phyloP scores from a whole-genome alignment of 2,329 filamentous ascomycete species.

The Pezicula carpinea region DNA sequence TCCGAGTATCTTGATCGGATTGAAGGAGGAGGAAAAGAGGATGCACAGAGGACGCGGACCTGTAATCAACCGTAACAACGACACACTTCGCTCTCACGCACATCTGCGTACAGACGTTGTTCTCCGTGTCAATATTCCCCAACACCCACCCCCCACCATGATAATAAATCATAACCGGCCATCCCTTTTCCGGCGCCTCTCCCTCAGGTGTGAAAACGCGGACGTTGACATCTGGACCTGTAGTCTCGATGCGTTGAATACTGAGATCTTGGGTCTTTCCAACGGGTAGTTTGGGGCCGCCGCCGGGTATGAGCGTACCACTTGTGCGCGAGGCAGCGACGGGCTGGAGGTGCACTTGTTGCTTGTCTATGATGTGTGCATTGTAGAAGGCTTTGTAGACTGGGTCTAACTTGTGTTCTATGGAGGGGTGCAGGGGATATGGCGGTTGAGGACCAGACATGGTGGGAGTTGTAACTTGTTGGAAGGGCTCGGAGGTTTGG shows the following conservation, averaged over 20 bases:
- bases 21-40: no score
- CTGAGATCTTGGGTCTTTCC: conserved; percentile 17
- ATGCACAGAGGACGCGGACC: conserved; percentile 32
- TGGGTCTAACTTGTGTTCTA: conserved; percentile 19
- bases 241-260: conserved; percentile 30
- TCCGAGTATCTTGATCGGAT: no score
- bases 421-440: conserved; percentile 21
- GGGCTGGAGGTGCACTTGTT: conserved; percentile 49
- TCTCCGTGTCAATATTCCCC: conserved; percentile 53
- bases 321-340: conserved; percentile 45
- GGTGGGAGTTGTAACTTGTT: no score
- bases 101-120: conserved; percentile 50
- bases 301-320: conserved; percentile 47
- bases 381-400: conserved; percentile 23
- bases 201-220: conserved; percentile 47
- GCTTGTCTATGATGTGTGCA: conserved; percentile 19
- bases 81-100: conserved; percentile 45
- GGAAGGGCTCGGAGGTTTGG: no score
- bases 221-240: conserved; percentile 42
- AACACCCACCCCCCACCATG: conserved; percentile 57
- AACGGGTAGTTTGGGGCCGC: conserved; percentile 43
- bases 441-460: conserved; percentile 16
- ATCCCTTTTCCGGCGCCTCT: conserved; percentile 38
- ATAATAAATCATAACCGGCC: conserved; percentile 52
- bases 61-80: conserved; percentile 51